Evolutionary conservation across 148 eudicot genomes (phyloP).

Genomic region (Fagopyrum tataricum): DNA sequence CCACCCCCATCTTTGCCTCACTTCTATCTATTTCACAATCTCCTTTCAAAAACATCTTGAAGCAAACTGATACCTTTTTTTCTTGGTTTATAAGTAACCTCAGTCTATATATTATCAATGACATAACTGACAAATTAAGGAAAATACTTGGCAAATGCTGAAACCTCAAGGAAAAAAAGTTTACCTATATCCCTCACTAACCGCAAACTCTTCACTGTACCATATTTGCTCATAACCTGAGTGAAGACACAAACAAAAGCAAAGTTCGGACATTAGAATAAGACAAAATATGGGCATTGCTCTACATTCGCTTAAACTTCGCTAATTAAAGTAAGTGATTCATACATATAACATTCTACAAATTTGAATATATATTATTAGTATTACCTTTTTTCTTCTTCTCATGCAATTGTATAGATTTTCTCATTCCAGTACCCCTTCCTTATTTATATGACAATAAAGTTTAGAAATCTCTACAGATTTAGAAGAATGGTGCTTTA

Average conservation of each 20-base stretch:
- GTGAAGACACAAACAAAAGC: constrained; percentile 11
- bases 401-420: not conserved
- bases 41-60: not conserved
- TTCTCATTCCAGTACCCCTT: no score
- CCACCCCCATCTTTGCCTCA: not conserved
- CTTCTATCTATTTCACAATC: not conserved
- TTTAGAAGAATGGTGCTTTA: no score
- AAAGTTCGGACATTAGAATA: not conserved
- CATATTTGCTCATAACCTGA: constrained; percentile 79
- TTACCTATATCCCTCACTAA: constrained; percentile 87
- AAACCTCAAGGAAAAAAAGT: not conserved
- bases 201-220: constrained; percentile 73
- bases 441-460: no score
- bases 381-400: not conserved
- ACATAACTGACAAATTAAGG: not conserved
- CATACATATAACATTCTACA: not conserved
- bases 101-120: not conserved
- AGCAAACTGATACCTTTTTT: not conserved
- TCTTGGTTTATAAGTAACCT: not conserved
- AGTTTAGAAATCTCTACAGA: no score
- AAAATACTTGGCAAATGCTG: not conserved
- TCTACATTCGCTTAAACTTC: not conserved
- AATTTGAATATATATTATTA: not conserved
- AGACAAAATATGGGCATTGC: not conserved
- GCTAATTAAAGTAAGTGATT: not conserved